Evolutionary conservation across 139 green algal genomes (phyloP), one percentile per base, ranked within the genome.

Genomic region (Micractinium conductrix): DNA sequence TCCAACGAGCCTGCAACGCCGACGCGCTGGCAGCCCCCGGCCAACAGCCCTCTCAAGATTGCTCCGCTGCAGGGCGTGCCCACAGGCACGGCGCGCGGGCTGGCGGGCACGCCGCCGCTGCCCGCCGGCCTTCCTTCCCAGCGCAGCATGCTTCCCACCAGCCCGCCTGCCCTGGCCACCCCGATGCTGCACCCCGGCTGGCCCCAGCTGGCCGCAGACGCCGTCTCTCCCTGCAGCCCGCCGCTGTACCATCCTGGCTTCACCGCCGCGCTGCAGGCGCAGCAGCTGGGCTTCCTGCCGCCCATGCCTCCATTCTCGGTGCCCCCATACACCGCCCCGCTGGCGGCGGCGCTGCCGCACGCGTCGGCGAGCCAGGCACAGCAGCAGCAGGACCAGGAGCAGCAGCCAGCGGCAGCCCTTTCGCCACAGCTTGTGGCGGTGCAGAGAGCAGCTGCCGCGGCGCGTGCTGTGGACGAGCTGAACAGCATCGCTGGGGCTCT

Each of bases 401-500:
- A 71, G 63, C 60, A 68, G 60, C 60, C 53, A 62, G 10, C 53
- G 53, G 53, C 19, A 21, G 53, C 53, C 2, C 19, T 14, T 14
- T 22, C 35, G 63, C 17, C 4, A 3, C n/a, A 8, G 21, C 1
- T n/a, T 42, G 63, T 30, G 63, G 2, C 63, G 40, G 30, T 30
- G 28, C 63, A 71, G 30, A 22, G 63, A 4, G 35, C 74, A 9
- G 74, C 19, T 16, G 74, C 69, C 7, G 74, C 74, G 0, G 50
- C 74, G 0, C 48, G 74, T 12, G 50, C 74, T 2, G 55, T 44
- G 0, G 50, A 38, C 3, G 74, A 81, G 50, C 74, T 81, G 50
- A 50, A 22, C 74, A 81, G 50, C 74, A 81, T 81, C 21, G 40
- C n/a, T n/a, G n/a, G n/a, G n/a, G n/a, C n/a, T n/a, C n/a, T n/a